phyloP scores from a whole-genome alignment of 176 grass and related monocot species.

The Hyparrhenia diplandra region DNA sequence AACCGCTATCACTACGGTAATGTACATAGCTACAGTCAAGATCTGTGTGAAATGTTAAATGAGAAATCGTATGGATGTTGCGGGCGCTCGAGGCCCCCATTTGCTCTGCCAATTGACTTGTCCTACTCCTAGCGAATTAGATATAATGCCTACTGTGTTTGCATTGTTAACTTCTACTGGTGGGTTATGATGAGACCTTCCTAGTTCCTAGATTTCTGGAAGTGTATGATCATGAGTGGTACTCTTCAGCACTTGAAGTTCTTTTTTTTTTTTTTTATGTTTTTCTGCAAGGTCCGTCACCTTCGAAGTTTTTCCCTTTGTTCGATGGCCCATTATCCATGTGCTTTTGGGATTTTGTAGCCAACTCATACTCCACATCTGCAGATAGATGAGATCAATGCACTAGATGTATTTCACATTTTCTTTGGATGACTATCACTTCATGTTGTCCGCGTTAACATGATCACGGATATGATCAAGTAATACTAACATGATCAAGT shows the following conservation, averaged over 20 bases:
- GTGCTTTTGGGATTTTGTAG: no score
- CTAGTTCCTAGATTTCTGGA: not conserved
- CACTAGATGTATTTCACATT: not conserved
- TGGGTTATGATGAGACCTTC: not conserved
- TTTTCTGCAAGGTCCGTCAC: not conserved
- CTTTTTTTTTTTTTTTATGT: not conserved
- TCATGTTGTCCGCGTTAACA: not conserved
- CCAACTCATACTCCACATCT: not conserved
- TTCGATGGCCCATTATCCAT: not conserved
- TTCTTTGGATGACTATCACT: not conserved
- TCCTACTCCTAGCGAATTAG: no score
- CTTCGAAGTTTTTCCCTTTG: not conserved
- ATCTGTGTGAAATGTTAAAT: not conserved
- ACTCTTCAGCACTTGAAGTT: not conserved
- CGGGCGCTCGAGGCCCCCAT: not conserved
- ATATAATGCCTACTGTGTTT: no score
- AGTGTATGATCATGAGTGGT: not conserved
- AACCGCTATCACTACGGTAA: not conserved
- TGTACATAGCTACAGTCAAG: not conserved
- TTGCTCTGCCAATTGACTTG: not conserved
- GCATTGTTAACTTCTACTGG: not conserved
- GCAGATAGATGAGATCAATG: not conserved
- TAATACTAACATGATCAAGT: no score
- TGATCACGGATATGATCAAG: no score
- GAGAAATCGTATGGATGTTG: not conserved